Base-by-base conservation (phyloP, 2,329 filamentous ascomycete species). In the Fusarium haematococcum region DNA sequence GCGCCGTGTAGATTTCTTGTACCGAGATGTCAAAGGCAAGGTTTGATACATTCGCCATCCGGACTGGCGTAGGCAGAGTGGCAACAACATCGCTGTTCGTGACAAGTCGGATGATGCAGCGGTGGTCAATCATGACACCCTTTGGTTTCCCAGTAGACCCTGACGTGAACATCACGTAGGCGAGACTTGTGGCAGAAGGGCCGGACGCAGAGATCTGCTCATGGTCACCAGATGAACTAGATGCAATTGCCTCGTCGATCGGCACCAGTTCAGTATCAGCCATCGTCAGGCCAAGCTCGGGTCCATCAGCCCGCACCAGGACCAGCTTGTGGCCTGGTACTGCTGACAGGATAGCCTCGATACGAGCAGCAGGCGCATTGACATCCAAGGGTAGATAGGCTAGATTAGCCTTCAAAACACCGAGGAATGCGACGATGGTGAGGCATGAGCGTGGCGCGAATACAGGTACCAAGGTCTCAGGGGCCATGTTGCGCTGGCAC, bases 121-220 rank as follows among this genome's bases (percentile, higher is more conserved):
- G 74, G n/a, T 77, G 75, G 48, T 77, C 72, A 25, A 77, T 58
- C 71, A 87, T 83, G 23, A 88, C 86, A 35, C 87, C 87, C 77
- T 88, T 88, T 3, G 87, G 87, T 32, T 80, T 79, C 2, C 87
- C 87, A 0, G 87, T 88, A 8, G 85, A 88, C 3, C 87, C 87
- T 5, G 86, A 88, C 6, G 87, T 88, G 70, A 87, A 88, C 75
- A 88, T 85, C 67, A 87, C 85, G 25, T 79, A 79, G 3, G 73
- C 73, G 0, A 77, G 71, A 4, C 66, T 73, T 6, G 59, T 65
- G 0, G 68, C 67, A 0, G 61, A 58, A 11, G 67, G 70, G 2
- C 16, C 32, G 32, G 32, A 32, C 32, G 32, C 32, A 32, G 32
- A 32, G 32, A 32, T 32, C 32, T 32, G 32, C 32, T 32, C 32